Conservation (phyloP, 345 rosid species). For the Balakata baccata region DNA sequence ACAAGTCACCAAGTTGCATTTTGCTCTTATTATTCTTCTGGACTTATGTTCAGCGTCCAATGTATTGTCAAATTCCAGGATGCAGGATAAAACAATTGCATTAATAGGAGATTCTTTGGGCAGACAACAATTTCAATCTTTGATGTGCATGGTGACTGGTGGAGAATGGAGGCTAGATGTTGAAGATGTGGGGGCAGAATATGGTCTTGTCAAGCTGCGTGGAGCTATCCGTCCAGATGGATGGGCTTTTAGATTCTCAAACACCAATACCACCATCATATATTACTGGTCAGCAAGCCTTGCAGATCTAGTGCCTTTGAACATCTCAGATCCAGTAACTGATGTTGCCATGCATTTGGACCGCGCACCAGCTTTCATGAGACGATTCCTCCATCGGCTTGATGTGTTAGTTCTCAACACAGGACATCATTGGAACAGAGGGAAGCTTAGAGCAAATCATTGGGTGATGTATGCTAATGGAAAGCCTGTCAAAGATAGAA, state of each 20-base stretch:
- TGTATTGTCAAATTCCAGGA: conserved; percentile 29
- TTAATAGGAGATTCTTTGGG: conserved; percentile 59
- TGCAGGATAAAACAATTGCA: conserved; percentile 53
- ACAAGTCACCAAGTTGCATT: not conserved
- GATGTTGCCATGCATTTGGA: conserved; percentile 59
- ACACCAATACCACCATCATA: conserved; percentile 52
- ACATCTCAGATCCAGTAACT: conserved; percentile 28
- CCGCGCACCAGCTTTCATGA: conserved; percentile 47
- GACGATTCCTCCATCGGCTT: conserved; percentile 26
- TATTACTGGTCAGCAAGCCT: conserved; percentile 58
- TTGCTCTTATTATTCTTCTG: not conserved
- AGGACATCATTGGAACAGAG: conserved; percentile 58
- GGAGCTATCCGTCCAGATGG: conserved; percentile 49
- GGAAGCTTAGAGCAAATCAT: conserved; percentile 38
- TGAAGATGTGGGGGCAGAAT: conserved; percentile 45
- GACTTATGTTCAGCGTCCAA: not conserved
- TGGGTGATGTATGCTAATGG: conserved; percentile 56
- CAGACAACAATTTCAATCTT: conserved; percentile 56
- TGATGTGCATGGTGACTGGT: conserved; percentile 58
- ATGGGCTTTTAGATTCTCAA: conserved; percentile 52
- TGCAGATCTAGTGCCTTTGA: conserved; percentile 39
- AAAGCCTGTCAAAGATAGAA: conserved; percentile 28
- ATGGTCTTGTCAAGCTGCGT: conserved; percentile 37
- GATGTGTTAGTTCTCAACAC: conserved; percentile 52
- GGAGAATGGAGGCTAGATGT: conserved; percentile 43